Evolutionary conservation across 768 basidiomycete species (phyloP).

Genomic region (Pleurotus tuoliensis): DNA sequence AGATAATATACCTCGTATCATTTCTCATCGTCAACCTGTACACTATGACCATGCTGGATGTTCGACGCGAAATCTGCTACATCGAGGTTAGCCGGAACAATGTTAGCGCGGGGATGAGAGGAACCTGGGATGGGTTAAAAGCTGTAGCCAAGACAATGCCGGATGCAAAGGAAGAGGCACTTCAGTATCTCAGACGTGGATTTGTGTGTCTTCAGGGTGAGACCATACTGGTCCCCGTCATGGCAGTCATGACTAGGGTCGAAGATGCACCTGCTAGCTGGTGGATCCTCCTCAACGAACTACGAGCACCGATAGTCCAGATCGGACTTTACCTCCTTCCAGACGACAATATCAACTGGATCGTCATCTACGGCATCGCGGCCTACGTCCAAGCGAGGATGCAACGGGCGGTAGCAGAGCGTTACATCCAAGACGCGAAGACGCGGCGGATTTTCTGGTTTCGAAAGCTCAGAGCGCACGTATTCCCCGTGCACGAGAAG

Average conservation of each 20-base stretch:
- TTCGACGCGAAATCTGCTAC: conserved; percentile 2
- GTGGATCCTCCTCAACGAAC: conserved; percentile 5
- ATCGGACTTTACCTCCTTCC: not conserved
- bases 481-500: not conserved
- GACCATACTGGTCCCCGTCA: not conserved
- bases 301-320: not conserved
- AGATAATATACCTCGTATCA: not conserved
- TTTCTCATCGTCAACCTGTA: conserved; percentile 1
- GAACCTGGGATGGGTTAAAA: not conserved
- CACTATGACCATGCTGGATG: conserved; percentile 4
- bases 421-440: conserved; percentile 4
- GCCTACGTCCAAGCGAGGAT: not conserved
- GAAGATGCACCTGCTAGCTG: conserved; percentile 4
- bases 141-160: not conserved
- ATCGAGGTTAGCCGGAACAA: not conserved
- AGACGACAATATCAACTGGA: conserved; percentile 3
- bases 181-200: not conserved
- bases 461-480: conserved; percentile 1
- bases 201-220: not conserved
- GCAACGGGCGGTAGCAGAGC: conserved; percentile 1
- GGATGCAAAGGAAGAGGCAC: not conserved
- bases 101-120: not conserved
- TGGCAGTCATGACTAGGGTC: not conserved
- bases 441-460: conserved; percentile 6
- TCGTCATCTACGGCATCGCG: not conserved